These are phyloP conservation scores for Blastobotrys elegans DNA, from an alignment of 1,139 yeast species.

Conservation along the genomic window DNA sequence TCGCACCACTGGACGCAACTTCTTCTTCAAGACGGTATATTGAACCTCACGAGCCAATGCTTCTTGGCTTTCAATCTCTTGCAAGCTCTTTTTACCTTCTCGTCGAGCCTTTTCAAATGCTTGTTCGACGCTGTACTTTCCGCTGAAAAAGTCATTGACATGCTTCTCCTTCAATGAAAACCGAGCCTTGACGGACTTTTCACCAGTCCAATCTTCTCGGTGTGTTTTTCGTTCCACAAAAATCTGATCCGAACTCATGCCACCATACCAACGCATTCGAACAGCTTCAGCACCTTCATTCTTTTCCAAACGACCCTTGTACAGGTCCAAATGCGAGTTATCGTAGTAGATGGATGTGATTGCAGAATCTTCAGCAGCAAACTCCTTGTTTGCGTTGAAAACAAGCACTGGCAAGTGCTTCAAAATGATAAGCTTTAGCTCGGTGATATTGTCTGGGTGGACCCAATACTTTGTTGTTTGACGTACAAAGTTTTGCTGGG, in stretches of 20 bases:
- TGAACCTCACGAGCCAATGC: slow-evolving; percentile 90
- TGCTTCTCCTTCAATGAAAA: slow-evolving; percentile 87
- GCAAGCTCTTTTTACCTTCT: slow-evolving; percentile 80
- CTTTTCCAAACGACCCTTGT: slow-evolving; percentile 89
- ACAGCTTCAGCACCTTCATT: slow-evolving; percentile 99
- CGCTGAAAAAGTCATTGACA: slow-evolving; percentile 76
- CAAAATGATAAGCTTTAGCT: slow-evolving; percentile 81
- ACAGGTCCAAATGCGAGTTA: slow-evolving; percentile 79
- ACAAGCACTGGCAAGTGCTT: slow-evolving; percentile 96
- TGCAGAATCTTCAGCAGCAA: slow-evolving; percentile 89
- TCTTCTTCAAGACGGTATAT: slow-evolving; percentile 76
- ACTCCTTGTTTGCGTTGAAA: slow-evolving; percentile 93
- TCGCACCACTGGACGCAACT: slow-evolving; percentile 88
- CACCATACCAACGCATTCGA: slow-evolving; percentile 98
- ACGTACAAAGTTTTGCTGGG: slow-evolving; percentile 95
- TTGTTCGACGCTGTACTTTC: slow-evolving; percentile 80
- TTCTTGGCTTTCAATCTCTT: slow-evolving; percentile 89
- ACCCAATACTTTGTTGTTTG: slow-evolving; percentile 99
- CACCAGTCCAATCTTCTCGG: slow-evolving; percentile 99
- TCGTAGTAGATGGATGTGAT: slow-evolving; percentile 95
- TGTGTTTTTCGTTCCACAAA: slow-evolving; percentile 97
- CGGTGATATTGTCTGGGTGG: slow-evolving; percentile 98
- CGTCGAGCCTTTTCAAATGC: slow-evolving; percentile 89
- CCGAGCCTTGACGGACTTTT: slow-evolving; percentile 94
- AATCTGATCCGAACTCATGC: slow-evolving; percentile 87